phyloP scores from a whole-genome alignment of 164 flowering plant species.

The Liquidambar formosana region DNA sequence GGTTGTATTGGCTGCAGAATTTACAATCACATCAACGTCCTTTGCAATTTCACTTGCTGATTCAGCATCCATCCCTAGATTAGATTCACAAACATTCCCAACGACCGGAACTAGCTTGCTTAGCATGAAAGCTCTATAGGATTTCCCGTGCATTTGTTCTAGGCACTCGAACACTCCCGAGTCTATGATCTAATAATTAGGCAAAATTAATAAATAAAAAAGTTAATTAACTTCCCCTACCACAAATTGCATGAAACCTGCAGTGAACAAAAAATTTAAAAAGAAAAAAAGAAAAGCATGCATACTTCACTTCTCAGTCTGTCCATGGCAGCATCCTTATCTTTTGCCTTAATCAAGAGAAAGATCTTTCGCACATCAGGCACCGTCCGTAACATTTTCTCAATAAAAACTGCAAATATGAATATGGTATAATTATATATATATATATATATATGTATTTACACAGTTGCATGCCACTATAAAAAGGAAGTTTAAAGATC shows the following conservation, averaged over 20 bases:
- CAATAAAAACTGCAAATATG: conserved; percentile 12
- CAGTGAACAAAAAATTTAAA: neutral
- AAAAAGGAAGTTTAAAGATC: no score
- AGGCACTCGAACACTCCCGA: conserved; percentile 2
- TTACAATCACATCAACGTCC: conserved; percentile 12
- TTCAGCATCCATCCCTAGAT: conserved; percentile 12
- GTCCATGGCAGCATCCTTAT: conserved; percentile 7
- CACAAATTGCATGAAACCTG: no score
- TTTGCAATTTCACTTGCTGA: neutral
- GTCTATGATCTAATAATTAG: conserved; percentile 7
- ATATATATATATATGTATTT: no score
- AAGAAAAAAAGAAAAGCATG: neutral
- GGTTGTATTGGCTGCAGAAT: conserved; percentile 14
- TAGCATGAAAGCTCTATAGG: conserved; percentile 3
- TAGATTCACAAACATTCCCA: conserved; percentile 5
- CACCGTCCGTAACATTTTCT: conserved; percentile 5
- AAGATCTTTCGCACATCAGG: conserved; percentile 14
- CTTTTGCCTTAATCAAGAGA: conserved; percentile 12
- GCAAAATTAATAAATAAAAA: neutral
- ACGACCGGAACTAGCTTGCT: conserved; percentile 13
- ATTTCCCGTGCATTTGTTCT: neutral
- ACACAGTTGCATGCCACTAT: no score
- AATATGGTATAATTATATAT: no score
- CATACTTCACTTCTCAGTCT: conserved; percentile 11
- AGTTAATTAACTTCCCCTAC: no score